Evolutionary conservation across 164 flowering plant genomes (phyloP).

Genomic region (Annona cherimola): DNA sequence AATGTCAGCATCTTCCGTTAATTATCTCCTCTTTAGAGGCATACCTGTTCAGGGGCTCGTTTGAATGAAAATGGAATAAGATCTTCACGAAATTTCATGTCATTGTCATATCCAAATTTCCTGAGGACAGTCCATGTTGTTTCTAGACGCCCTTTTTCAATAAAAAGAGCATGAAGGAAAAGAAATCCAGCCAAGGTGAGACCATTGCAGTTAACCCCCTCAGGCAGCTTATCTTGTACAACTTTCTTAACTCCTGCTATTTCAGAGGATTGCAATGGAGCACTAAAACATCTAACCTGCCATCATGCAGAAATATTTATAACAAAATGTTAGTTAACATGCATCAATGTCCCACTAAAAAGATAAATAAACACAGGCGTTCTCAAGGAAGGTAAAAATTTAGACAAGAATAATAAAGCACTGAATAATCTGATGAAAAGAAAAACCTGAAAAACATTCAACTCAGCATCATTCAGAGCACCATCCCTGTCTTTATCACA

Average conservation of each 20-base stretch:
- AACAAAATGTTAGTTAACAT: background rate
- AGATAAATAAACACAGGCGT: background rate
- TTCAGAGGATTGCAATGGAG: slow-evolving; percentile 92
- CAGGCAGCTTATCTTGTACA: slow-evolving; percentile 83
- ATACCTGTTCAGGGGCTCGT: slow-evolving; percentile 84
- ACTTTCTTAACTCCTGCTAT: slow-evolving; percentile 89
- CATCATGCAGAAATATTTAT: slow-evolving; percentile 8
- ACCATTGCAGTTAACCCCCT: slow-evolving; percentile 85
- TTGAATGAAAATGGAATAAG: slow-evolving; percentile 54
- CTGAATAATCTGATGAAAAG: background rate
- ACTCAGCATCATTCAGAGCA: slow-evolving; percentile 61
- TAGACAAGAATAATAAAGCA: background rate
- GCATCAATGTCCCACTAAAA: background rate
- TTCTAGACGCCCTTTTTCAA: slow-evolving; percentile 94
- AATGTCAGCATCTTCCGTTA: background rate
- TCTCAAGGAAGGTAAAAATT: background rate
- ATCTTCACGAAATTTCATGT: slow-evolving; percentile 71
- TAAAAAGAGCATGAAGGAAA: slow-evolving; percentile 92
- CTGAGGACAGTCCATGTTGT: slow-evolving; percentile 99
- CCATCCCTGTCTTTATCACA: slow-evolving; percentile 76
- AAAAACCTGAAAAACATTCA: slow-evolving; percentile 86
- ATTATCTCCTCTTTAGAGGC: background rate
- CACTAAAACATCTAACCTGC: slow-evolving; percentile 95
- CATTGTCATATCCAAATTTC: slow-evolving; percentile 93
- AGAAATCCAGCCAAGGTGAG: slow-evolving; percentile 91